Conservation (phyloP, 2,329 filamentous ascomycete species). For the Fusarium sp. region DNA sequence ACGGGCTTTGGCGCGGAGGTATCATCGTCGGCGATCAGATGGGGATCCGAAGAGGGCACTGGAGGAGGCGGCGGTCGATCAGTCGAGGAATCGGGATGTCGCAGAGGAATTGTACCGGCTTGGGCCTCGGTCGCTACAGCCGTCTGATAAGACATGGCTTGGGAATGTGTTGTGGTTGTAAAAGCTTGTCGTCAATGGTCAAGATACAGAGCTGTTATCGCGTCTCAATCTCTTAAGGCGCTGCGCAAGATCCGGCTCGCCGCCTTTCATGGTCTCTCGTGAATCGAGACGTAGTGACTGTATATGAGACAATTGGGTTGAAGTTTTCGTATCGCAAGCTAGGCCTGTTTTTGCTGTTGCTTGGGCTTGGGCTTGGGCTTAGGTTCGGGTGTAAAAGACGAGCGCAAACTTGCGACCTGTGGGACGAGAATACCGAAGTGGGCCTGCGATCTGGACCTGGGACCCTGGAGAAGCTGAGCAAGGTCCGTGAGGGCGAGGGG, state of each 20-base stretch:
- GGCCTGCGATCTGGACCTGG: slow-evolving; percentile 45
- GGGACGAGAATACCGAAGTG: slow-evolving; percentile 44
- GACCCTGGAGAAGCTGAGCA: slow-evolving; percentile 33
- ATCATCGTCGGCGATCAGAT: slow-evolving; percentile 49
- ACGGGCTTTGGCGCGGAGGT: slow-evolving; percentile 45
- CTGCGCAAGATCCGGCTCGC: slow-evolving; percentile 43
- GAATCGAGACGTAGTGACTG: slow-evolving; percentile 32
- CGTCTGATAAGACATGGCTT: slow-evolving; percentile 47
- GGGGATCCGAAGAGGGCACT: slow-evolving; percentile 57
- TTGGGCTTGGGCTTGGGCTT: slow-evolving; percentile 24
- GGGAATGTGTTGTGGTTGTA: neutral
- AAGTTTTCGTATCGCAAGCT: slow-evolving; percentile 33
- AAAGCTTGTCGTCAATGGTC: slow-evolving; percentile 27
- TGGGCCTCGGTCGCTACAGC: slow-evolving; percentile 42
- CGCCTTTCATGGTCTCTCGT: slow-evolving; percentile 50
- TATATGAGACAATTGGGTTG: neutral
- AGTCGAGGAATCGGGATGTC: slow-evolving; percentile 44
- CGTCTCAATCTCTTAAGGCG: slow-evolving; percentile 48
- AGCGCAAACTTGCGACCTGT: slow-evolving; percentile 47
- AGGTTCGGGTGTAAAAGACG: slow-evolving; percentile 22
- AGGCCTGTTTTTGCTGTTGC: slow-evolving; percentile 37
- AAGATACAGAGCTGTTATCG: slow-evolving; percentile 46
- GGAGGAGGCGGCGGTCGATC: slow-evolving; percentile 57
- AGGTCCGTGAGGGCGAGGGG: slow-evolving; percentile 18
- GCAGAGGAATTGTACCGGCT: slow-evolving; percentile 39